Conservation (phyloP, 2,329 filamentous ascomycete genomes). For the Colletotrichum paranaense region DNA sequence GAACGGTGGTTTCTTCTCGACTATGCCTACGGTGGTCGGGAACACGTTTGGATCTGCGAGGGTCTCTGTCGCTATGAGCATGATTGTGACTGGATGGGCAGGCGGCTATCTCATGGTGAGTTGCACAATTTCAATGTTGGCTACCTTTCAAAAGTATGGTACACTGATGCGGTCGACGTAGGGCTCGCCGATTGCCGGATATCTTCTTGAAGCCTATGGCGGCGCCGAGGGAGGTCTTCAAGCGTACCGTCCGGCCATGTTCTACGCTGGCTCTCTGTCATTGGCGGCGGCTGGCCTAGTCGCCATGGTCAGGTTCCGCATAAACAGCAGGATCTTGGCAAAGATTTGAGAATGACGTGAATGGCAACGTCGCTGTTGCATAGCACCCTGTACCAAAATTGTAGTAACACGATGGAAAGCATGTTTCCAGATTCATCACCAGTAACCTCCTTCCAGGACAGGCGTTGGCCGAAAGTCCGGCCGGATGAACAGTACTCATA, state of each 20-base stretch:
- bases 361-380: too few species aligned
- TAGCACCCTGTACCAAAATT: background rate
- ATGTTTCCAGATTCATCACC: background rate
- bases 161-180: constrained; percentile 34
- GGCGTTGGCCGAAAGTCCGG: background rate
- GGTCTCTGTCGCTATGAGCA: constrained; percentile 68
- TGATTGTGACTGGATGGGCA: constrained; percentile 71
- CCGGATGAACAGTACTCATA: background rate
- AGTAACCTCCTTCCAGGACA: background rate
- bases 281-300: constrained; percentile 57
- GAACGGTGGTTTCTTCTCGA: constrained; percentile 73
- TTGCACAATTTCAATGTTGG: background rate
- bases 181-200: constrained; percentile 70
- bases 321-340: constrained; percentile 49
- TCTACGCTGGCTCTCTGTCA: constrained; percentile 67
- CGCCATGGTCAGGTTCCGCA: constrained; percentile 54
- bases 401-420: background rate
- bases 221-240: constrained; percentile 59
- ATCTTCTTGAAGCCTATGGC: constrained; percentile 66
- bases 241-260: constrained; percentile 70
- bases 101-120: constrained; percentile 70
- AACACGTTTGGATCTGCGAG: constrained; percentile 68
- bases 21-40: constrained; percentile 71
- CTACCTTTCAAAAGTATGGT: background rate
- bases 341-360: constrained; percentile 42